Evolutionary conservation across 495 filamentous ascomycete species (phyloP).

Genomic region (Copromyces sp.): DNA sequence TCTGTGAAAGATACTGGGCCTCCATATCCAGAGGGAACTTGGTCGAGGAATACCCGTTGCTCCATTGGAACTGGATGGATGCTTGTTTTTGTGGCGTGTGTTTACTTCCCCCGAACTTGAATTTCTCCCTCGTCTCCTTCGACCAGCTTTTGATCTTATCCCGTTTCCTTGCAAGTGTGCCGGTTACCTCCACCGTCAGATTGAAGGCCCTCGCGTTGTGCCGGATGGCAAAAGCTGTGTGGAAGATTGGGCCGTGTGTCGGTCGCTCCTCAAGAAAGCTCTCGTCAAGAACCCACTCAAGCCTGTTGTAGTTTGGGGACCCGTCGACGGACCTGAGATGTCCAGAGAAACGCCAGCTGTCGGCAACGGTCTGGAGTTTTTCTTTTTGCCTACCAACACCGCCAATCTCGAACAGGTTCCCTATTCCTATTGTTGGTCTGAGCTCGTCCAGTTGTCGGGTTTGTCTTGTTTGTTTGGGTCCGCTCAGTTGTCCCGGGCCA

Average conservation of each 20-base stretch:
- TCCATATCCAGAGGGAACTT: conserved; percentile 10
- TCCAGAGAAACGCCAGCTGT: conserved; percentile 12
- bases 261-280: conserved; percentile 18
- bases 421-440: no score
- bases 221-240: conserved; percentile 26
- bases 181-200: conserved; percentile 23
- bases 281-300: conserved; percentile 24
- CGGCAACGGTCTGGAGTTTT: not conserved
- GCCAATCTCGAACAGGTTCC: conserved; percentile 1
- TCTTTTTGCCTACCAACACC: conserved; percentile 2
- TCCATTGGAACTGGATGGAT: conserved; percentile 13
- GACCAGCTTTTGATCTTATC: not conserved
- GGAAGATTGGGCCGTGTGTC: conserved; percentile 18
- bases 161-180: conserved; percentile 6
- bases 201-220: conserved; percentile 23
- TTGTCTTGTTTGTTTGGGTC: conserved; percentile 1
- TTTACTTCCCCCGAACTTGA: conserved; percentile 9
- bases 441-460: not conserved
- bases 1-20: conserved; percentile 7
- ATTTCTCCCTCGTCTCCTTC: not conserved
- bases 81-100: not conserved
- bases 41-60: conserved; percentile 3
- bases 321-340: conserved; percentile 3
- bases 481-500: conserved; percentile 8
- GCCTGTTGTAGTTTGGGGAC: conserved; percentile 5